Base-by-base conservation (phyloP, 768 basidiomycete genomes). In the Mycena galericulata region DNA sequence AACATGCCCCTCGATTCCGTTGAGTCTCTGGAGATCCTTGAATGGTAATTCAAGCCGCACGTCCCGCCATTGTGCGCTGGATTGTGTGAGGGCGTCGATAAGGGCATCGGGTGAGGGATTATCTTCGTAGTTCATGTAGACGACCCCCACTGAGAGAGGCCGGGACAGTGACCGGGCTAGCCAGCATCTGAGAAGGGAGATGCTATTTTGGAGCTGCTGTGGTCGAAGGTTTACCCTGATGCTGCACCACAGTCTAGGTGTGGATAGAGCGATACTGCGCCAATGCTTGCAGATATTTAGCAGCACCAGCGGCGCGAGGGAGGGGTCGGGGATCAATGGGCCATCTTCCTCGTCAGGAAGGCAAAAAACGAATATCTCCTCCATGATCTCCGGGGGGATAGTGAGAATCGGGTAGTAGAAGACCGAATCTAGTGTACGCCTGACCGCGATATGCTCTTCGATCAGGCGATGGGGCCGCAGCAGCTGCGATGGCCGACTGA, bases 1-100 rank as follows among this genome's bases (percentile, higher is more conserved):
- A 2, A 67, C 60, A 17, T 57, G 41, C 15, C 60, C 60, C 60
- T 62, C 54, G 51, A 67, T 34, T 29, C 45, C 54, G 18, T 62
- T 49, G n/a, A 67, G 66, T 18, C 66, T 59, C 22, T 57, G 59
- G 10, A 67, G 60, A 18, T 67, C 66, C 60, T 62, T 67, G 53
- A 67, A 67, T 36, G 66, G 66, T 27, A 67, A 43, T 26, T 67
- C 66, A 54, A 67, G 66, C 29, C 66, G 66, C 36, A 57, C 38
- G 20, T 67, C 66, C 53, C 49, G 59, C 66, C 66, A 67, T 14
- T 43, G 66, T 22, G 45, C 66, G 22, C 66, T 62, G n/a, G 60
- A 62, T 4, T 45, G 34, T 29, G 20, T 47, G 22, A 67, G 66
- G 12, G 54, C 24, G 41, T 49, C 7, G 20, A 67, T 62, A 8